Percentiles rank a stretch among this genome's conserved stretches.
Conservation (phyloP, 352 stramenopile genomes). For the Peronospora farinosa region DNA sequence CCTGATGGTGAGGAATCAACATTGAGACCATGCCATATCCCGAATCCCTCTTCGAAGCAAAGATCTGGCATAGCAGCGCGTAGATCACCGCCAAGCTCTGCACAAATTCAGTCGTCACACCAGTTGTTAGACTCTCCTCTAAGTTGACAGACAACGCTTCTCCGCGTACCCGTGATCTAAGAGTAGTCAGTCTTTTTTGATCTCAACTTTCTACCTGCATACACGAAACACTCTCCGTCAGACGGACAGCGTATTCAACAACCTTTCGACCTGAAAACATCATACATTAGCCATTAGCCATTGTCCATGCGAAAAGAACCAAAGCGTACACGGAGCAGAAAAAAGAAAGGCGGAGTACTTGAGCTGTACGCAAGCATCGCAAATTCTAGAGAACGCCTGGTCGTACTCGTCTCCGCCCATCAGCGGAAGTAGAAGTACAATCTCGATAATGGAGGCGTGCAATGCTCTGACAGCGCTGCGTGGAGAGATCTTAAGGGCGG, state of each 20-base stretch:
- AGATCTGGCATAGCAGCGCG: slow-evolving; percentile 67
- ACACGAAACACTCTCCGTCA: background rate
- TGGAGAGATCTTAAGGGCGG: slow-evolving; percentile 26
- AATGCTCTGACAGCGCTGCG: slow-evolving; percentile 3
- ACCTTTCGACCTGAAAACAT: background rate
- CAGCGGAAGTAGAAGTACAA: too few species aligned
- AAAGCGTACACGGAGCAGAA: slow-evolving; percentile 73
- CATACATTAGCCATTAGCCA: slow-evolving; percentile 79
- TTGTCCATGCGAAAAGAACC: slow-evolving; percentile 74
- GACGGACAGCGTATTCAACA: background rate
- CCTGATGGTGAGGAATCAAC: slow-evolving; percentile 80
- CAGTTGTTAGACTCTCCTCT: background rate
- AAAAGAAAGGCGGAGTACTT: slow-evolving; percentile 81
- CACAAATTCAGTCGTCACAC: slow-evolving; percentile 7
- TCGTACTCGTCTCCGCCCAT: slow-evolving; percentile 81
- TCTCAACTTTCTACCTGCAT: slow-evolving; percentile 64
- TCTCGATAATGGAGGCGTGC: slow-evolving; percentile 8
- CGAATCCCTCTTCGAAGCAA: slow-evolving; percentile 73
- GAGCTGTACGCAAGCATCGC: slow-evolving; percentile 70
- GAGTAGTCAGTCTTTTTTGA: slow-evolving; percentile 51
- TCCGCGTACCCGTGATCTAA: slow-evolving; percentile 52
- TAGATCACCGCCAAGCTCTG: slow-evolving; percentile 79
- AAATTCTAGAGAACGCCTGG: slow-evolving; percentile 75
- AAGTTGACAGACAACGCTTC: background rate
- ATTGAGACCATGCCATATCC: slow-evolving; percentile 76